Base-by-base conservation (phyloP, 805 yeast species). In the Cyberlindnera sargentensis region DNA sequence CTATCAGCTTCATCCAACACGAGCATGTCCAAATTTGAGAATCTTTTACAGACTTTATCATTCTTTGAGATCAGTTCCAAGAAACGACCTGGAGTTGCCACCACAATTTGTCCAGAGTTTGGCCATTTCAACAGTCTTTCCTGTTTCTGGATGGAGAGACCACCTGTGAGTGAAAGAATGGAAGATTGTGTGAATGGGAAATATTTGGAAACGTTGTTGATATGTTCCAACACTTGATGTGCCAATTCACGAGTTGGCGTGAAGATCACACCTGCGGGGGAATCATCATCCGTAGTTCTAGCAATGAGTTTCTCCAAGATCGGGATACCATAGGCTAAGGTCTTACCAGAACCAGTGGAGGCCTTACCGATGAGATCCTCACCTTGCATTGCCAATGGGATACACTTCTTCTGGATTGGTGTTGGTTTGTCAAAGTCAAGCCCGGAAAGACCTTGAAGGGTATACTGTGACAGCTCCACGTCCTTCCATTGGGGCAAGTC, bases 171-270 rank as follows among this genome's bases (percentile, higher is more conserved):
- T 36, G 90, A 75, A 8, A 88, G 73, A 40, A 91, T 76, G 0
- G 88, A 75, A 44, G 74, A 68, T 7, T 71, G 68, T 3, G 74
- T 60, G 44, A 73, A 69, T 15, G 78, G 83, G 50, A 75, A 73
- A 52, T 53, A 74, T 49, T 67, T 73, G 43, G 82, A 64, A 31
- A 84, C 53, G 29, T 62, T 63, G 51, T 77, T 75, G 49, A 93
- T 61, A 66, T 93, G 98, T 47, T 82, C 78, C 34, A 81, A 79
- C 40, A 93, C 96, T 66, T 93, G 99, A 51, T 84, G 91, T 0
- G 96, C 98, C 55, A 93, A 73, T 62, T 93, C 99, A 71, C 99
- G 76, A 0, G 99, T 93, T 30, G 99, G 99, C 0, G 96, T 84
- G 57, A 93, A 84, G 28, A 93, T 76, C 9, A 93, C 68, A 4